Conservation (phyloP, 2,329 filamentous ascomycete genomes). For the Microdochium trichocladiopsis region DNA sequence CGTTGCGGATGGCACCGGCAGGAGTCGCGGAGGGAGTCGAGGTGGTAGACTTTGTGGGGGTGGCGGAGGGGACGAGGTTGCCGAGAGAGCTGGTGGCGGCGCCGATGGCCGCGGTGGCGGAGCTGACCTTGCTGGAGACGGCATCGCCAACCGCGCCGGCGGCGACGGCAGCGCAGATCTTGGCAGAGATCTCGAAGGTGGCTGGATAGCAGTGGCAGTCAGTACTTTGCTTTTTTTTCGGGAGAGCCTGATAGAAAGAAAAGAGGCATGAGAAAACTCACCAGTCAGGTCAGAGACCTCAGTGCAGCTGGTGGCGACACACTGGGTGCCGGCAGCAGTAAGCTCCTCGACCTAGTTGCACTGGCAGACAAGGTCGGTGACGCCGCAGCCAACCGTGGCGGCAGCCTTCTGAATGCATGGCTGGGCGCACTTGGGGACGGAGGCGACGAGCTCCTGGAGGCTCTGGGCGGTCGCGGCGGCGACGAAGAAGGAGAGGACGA, state of each 20-base stretch:
- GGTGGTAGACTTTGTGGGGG: too few relatives aligned
- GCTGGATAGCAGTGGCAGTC: constrained; percentile 10
- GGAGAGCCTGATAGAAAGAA: neutral
- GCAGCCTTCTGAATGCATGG: constrained; percentile 25
- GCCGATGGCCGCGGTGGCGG: constrained; percentile 8
- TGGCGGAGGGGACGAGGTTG: too few relatives aligned
- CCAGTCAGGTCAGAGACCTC: constrained; percentile 23
- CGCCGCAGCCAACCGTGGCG: constrained; percentile 21
- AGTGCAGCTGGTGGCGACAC: constrained; percentile 24
- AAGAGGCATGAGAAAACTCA: constrained; percentile 12
- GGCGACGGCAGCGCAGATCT: constrained; percentile 4
- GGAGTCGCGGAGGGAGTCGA: constrained; percentile 7
- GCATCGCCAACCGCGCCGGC: constrained; percentile 1
- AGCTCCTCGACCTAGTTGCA: constrained; percentile 27
- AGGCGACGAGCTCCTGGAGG: constrained; percentile 14
- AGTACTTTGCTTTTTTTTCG: neutral
- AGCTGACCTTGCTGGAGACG: constrained; percentile 1
- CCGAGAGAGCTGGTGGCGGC: neutral
- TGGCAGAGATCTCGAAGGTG: constrained; percentile 9
- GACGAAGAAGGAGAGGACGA: constrained; percentile 15
- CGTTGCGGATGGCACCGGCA: constrained; percentile 6
- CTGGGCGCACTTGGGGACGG: constrained; percentile 30
- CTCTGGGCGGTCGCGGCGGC: constrained; percentile 13
- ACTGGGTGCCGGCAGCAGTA: constrained; percentile 23
- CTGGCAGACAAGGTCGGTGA: constrained; percentile 27